A percentile compares a stretch with the other conserved stretches of the same genome.
phyloP scores from a whole-genome alignment of 306 rosid species.

The Pyrus bretschneideri region DNA sequence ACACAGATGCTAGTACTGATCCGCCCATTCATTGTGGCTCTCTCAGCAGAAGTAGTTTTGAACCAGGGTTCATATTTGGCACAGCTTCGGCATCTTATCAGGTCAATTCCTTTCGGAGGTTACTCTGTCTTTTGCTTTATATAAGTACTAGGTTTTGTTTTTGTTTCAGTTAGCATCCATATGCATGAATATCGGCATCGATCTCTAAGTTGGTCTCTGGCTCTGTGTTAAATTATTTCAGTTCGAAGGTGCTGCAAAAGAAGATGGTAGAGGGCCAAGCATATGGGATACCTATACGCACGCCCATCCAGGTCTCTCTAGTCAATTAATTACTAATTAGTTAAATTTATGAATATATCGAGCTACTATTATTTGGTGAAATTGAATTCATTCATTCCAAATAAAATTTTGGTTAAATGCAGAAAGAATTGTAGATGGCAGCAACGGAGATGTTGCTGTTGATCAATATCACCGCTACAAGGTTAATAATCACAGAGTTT shows the following conservation, averaged over 20 bases:
- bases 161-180: neutral
- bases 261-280: slow-evolving; percentile 35
- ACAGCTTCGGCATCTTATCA: slow-evolving; percentile 41
- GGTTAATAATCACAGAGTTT: neutral
- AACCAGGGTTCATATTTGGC: slow-evolving; percentile 36
- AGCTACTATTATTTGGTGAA: neutral
- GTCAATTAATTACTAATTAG: neutral
- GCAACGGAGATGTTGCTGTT: slow-evolving; percentile 9
- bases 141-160: neutral
- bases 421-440: slow-evolving; percentile 33
- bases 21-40: neutral
- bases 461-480: slow-evolving; percentile 16
- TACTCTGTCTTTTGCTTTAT: too few species aligned
- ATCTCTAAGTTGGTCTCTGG: too few species aligned
- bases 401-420: neutral
- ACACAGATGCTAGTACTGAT: neutral
- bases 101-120: neutral
- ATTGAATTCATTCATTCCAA: too few species aligned
- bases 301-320: slow-evolving; percentile 26
- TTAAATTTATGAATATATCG: neutral
- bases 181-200: neutral
- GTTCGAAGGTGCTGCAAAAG: slow-evolving; percentile 35
- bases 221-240: neutral
- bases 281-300: slow-evolving; percentile 39
- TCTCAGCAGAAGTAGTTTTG: slow-evolving; percentile 38